Evolutionary conservation across 495 filamentous ascomycete species (phyloP).

Genomic region (Penicillium flavigenum): DNA sequence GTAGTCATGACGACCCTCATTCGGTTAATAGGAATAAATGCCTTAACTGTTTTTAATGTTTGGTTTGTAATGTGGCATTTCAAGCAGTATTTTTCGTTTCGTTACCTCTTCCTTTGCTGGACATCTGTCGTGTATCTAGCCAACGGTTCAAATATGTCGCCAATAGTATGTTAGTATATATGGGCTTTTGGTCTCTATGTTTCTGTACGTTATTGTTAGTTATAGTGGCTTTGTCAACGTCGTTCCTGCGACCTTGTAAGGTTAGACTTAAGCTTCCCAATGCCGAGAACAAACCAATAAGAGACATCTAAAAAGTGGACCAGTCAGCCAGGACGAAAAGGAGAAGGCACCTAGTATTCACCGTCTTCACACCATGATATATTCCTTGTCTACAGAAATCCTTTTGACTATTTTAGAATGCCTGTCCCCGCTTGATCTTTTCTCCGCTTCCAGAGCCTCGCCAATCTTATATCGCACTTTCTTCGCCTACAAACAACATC

Average conservation of each 20-base stretch:
- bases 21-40: constrained; percentile 5
- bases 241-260: not conserved
- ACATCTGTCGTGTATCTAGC: constrained; percentile 17
- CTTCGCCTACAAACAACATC: constrained; percentile 4
- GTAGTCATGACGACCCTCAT: not conserved
- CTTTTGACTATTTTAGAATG: not conserved
- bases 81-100: constrained; percentile 3
- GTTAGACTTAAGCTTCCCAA: too few relatives aligned
- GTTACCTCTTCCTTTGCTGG: constrained; percentile 9
- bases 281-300: not conserved
- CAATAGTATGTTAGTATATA: constrained; percentile 14
- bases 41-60: constrained; percentile 2
- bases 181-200: not conserved
- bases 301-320: not conserved
- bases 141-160: constrained; percentile 1
- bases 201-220: not conserved
- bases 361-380: constrained; percentile 3
- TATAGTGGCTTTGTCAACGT: not conserved
- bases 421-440: not conserved
- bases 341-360: not conserved
- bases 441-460: not conserved
- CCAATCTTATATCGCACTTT: not conserved
- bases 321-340: not conserved
- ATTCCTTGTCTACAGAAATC: not conserved
- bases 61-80: constrained; percentile 1